These are phyloP conservation scores for Umbelopsis vinacea DNA, from an alignment of 192 early-diverging fungal genomes.

Conservation along the genomic window DNA sequence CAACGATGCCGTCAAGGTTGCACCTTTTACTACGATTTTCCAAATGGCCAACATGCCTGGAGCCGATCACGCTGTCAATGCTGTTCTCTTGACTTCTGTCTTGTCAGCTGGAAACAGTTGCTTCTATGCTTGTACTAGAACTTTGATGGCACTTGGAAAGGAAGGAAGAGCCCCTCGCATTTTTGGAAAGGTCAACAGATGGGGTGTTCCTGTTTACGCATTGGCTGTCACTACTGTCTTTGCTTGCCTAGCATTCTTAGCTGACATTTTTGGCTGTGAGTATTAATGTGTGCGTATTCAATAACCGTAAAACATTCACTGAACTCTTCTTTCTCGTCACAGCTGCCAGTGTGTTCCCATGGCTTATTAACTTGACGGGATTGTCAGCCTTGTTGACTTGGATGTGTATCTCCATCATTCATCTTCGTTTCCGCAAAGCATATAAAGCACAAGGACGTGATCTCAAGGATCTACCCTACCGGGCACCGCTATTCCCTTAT, in stretches of 20 bases:
- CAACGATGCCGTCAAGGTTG: constrained; percentile 52
- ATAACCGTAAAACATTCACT: neutral
- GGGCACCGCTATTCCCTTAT: constrained; percentile 69
- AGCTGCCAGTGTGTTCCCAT: constrained; percentile 57
- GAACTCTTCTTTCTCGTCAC: neutral
- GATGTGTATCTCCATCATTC: constrained; percentile 79
- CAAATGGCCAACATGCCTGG: constrained; percentile 57
- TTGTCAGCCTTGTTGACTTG: constrained; percentile 80
- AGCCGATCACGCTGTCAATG: constrained; percentile 53
- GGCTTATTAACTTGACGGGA: constrained; percentile 67
- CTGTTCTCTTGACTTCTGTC: constrained; percentile 64
- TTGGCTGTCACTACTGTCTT: constrained; percentile 65
- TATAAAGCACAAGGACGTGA: constrained; percentile 70
- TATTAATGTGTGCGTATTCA: constrained; percentile 8
- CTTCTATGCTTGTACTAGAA: constrained; percentile 81
- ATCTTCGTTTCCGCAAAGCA: constrained; percentile 83
- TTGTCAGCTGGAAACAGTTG: constrained; percentile 79
- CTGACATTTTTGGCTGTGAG: constrained; percentile 30
- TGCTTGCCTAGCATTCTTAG: constrained; percentile 59
- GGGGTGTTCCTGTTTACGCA: constrained; percentile 66
- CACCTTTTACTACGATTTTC: constrained; percentile 67
- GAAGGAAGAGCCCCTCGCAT: constrained; percentile 77
- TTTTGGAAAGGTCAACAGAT: constrained; percentile 60
- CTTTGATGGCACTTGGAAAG: constrained; percentile 76
- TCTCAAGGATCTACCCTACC: constrained; percentile 68